Evolutionary conservation across 1,284 basidiomycete species (phyloP).

Genomic region (Cyathus pygmaeus): DNA sequence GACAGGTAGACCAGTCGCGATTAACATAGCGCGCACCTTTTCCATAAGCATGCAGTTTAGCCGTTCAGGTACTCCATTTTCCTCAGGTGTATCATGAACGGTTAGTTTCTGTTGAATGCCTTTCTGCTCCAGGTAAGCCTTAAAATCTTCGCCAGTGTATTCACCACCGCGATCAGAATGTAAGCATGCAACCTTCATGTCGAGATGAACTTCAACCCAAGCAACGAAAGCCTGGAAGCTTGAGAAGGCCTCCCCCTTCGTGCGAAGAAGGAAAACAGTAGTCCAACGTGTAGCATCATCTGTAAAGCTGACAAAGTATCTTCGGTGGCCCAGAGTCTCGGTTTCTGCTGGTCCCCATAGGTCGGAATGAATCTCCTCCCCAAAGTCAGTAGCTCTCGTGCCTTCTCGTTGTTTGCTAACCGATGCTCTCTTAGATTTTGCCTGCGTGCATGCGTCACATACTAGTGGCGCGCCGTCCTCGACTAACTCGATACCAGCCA

Average conservation of each 20-base stretch:
- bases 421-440: constrained; percentile 36
- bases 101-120: constrained; percentile 41
- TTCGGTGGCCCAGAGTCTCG: constrained; percentile 23
- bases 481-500: constrained; percentile 8
- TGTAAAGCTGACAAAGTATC: constrained; percentile 31
- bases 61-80: constrained; percentile 46
- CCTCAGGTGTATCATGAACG: constrained; percentile 43
- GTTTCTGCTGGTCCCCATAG: constrained; percentile 48
- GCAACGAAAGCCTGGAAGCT: neutral
- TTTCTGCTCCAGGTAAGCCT: constrained; percentile 24
- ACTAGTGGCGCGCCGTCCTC: constrained; percentile 1
- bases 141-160: constrained; percentile 20
- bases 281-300: constrained; percentile 30
- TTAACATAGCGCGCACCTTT: constrained; percentile 37
- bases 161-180: constrained; percentile 25
- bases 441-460: constrained; percentile 40
- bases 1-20: constrained; percentile 22
- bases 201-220: constrained; percentile 17
- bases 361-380: constrained; percentile 47
- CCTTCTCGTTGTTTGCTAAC: constrained; percentile 35
- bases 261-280: constrained; percentile 20
- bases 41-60: constrained; percentile 42
- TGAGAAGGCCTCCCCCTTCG: constrained; percentile 14
- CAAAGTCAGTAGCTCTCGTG: constrained; percentile 33
- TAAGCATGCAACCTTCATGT: constrained; percentile 18